Evolutionary conservation across 1,139 yeast species (phyloP).

Genomic region (Scheffersomyces illinoinensis): DNA sequence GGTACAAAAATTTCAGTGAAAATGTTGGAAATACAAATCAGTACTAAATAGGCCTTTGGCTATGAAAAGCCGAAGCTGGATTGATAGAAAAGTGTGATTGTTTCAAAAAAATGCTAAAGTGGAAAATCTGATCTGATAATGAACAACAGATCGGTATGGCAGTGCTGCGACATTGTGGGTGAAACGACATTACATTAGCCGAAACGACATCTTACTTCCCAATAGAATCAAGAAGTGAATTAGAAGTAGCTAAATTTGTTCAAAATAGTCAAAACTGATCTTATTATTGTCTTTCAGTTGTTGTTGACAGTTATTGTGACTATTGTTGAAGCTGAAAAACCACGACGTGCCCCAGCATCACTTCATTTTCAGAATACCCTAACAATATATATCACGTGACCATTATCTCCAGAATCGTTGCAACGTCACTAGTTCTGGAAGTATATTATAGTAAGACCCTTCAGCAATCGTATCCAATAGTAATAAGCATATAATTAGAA

Average conservation of each 20-base stretch:
- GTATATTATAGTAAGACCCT: neutral
- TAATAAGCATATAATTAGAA: too few relatives aligned
- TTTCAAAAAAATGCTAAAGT: neutral
- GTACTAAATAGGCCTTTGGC: neutral
- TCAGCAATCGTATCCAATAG: neutral
- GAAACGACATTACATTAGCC: neutral
- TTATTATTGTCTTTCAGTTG: neutral
- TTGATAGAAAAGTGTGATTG: neutral
- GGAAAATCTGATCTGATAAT: neutral
- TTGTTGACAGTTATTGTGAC: neutral
- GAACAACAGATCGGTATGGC: neutral
- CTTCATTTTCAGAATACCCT: neutral
- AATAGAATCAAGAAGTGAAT: too few relatives aligned
- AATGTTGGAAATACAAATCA: neutral
- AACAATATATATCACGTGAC: neutral
- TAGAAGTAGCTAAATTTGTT: neutral
- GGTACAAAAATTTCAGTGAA: neutral
- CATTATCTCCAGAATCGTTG: neutral
- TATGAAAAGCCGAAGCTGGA: neutral
- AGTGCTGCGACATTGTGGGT: neutral
- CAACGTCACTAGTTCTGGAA: neutral
- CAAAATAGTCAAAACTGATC: neutral
- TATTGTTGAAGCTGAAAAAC: neutral
- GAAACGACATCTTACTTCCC: neutral
- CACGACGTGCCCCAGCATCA: neutral